phyloP scores from a whole-genome alignment of 1,139 yeast species.

The Magnusiomyces suaveolens region DNA sequence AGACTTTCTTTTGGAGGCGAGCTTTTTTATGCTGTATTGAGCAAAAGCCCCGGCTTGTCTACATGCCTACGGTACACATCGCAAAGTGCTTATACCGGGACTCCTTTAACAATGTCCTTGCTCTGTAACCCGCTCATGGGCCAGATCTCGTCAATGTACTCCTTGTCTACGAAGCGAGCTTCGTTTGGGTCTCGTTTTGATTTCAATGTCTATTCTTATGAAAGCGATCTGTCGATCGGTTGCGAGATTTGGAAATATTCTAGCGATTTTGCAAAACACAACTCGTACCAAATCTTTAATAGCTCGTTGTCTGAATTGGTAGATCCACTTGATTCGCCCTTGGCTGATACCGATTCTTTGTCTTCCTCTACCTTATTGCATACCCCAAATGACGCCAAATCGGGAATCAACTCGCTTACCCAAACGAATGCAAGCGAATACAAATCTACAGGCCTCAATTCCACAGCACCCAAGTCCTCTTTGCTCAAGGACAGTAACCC shows the following conservation, averaged over 20 bases:
- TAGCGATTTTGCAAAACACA: too few relatives aligned
- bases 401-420: too few relatives aligned
- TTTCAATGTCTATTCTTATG: conserved; percentile 83
- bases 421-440: too few relatives aligned
- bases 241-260: conserved; percentile 59
- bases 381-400: too few relatives aligned
- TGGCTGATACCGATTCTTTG: neutral
- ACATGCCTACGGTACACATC: conserved; percentile 80
- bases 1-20: conserved; percentile 74
- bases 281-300: neutral
- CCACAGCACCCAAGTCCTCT: too few relatives aligned
- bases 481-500: too few relatives aligned
- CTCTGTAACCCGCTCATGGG: conserved; percentile 89
- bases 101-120: conserved; percentile 80
- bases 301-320: neutral
- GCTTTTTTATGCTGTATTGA: conserved; percentile 75
- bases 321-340: neutral
- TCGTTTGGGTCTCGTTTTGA: conserved; percentile 81
- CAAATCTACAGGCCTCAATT: too few relatives aligned
- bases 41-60: conserved; percentile 61
- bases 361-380: too few relatives aligned
- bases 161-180: conserved; percentile 69
- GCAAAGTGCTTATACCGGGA: conserved; percentile 74
- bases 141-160: conserved; percentile 77
- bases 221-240: conserved; percentile 78